Evolutionary conservation across 345 rosid species (phyloP), one percentile per base, ranked within the genome.

Genomic region (Dipteronia dyeriana): DNA sequence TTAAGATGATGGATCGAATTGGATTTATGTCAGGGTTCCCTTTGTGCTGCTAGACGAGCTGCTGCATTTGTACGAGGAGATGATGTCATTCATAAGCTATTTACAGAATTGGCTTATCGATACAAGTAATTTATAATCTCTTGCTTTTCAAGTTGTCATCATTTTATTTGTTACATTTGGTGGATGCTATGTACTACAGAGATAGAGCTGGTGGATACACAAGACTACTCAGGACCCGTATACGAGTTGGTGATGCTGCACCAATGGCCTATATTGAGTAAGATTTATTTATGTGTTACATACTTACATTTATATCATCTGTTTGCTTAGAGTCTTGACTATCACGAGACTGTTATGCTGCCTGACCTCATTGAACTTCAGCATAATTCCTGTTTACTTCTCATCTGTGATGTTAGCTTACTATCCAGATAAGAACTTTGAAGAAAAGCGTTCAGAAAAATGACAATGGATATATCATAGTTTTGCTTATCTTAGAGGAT

Each of bases 141-240:
- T 53, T 49, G 19, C 4, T 49, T 70, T 66, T 80, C 57, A n/a
- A 71, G 25, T 20, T 77, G 38, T 17, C 64, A 14, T 81, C 31
- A 61, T 3, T 14, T 26, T 38, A 53, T 57, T 60, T 80, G 47
- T 39, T 61, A 71, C 60, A 76, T 81, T 68, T 66, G 23, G 39
- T 63, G 60, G 31, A 17, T 76, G 68, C 11, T 77, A 22, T 79
- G 76, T 68, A 19, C 68, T 75, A 66, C 89, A 95, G 98, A 78
- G 97, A 93, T 74, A 86, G 99, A 87, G 87, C 93, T 51, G 98
- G 99, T 79, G 99, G 98, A 70, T 95, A 91, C 86, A 92, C 99
- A 9, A 93, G 97, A 87, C 60, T 93, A 80, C 97, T 93, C 31
- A 87, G 94, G 38, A 92, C 98, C 49, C 98, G 97, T 72, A 90